Evolutionary conservation across 2,329 filamentous ascomycete species (phyloP), one percentile per base, ranked within the genome.

Genomic region (Helminthosporium solani): DNA sequence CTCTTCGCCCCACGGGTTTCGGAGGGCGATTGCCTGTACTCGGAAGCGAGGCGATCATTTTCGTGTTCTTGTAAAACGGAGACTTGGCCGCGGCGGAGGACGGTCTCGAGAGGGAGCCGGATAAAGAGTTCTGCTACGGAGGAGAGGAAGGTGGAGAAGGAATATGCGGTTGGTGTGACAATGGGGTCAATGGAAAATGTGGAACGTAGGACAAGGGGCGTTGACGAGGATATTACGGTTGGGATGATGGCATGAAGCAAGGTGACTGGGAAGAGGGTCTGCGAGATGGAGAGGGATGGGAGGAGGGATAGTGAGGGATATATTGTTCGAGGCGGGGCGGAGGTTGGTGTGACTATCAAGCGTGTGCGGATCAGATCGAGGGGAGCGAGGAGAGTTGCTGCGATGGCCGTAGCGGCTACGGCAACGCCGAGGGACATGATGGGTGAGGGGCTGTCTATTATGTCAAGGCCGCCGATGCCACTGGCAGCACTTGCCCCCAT

Each of bases 51-150:
- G 11, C 64, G 62, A 36, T 59, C 54, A 41, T 59, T 63, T 34
- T 68, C 67, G 50, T 67, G 53, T 35, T 70, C 68, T 46, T 68
- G 62, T 1, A 72, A 61, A 1, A 90, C 83, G 1, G 85, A 78
- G 48, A 94, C 86, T 70, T 99, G 94, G 4, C 89, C 92, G 49
- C 94, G 83, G 38, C 94, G 85, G 7, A 97, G 79, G 14, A 96
- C 87, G 0, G 92, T 97, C 72, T 99, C 94, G 3, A 97, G 77
- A 0, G 94, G 94, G 11, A 97, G 82, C 63, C 92, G 91, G 56
- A 96, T 71, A 60, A 94, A 87, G 25, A 97, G 81, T 39, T 95
- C 91, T 2, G 84, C 78, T 0, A 85, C 84, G 2, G 88, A 90
- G 12, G 88, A 84, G 56, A 88, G 77, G 71, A 97, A 96, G 42